Conservation (phyloP, 164 flowering plant genomes). For the Vitis cinerea region DNA sequence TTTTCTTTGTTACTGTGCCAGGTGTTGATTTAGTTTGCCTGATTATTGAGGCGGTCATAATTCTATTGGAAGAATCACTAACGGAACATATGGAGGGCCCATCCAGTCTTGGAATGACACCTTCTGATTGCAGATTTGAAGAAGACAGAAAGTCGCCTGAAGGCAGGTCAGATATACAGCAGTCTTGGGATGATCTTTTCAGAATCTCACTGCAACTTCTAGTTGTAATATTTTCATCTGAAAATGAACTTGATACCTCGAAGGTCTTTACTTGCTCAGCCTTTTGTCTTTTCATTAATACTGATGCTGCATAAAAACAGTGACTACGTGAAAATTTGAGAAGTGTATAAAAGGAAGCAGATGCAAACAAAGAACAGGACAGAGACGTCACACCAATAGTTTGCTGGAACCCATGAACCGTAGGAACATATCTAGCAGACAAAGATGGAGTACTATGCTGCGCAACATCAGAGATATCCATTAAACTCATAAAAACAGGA, state of each 20-base stretch:
- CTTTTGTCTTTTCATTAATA: conserved; percentile 59
- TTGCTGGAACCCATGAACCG: conserved; percentile 82
- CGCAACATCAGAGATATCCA: conserved; percentile 54
- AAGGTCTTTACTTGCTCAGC: conserved; percentile 22
- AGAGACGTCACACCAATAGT: conserved; percentile 62
- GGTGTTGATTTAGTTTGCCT: conserved; percentile 15
- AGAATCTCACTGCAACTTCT: conserved; percentile 22
- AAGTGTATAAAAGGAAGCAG: neutral
- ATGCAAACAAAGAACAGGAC: neutral
- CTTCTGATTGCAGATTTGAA: conserved; percentile 16
- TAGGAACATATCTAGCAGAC: conserved; percentile 83
- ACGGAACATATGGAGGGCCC: conserved; percentile 2
- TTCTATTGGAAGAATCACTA: conserved; percentile 10
- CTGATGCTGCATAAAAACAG: conserved; percentile 51
- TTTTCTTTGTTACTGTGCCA: conserved; percentile 40
- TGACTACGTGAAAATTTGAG: conserved; percentile 1
- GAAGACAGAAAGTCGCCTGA: conserved; percentile 13
- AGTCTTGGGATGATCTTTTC: conserved; percentile 18
- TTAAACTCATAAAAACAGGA: conserved; percentile 70
- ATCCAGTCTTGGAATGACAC: conserved; percentile 8
- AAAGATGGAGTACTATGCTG: conserved; percentile 77
- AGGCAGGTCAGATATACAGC: conserved; percentile 9
- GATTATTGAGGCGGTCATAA: conserved; percentile 5
- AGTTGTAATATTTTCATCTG: conserved; percentile 15
- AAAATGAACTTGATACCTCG: conserved; percentile 19